Evolutionary conservation across 108 stramenopile genomes (phyloP), one percentile per base, ranked within the genome.

Genomic region (Pseudonitzschia multiseries): DNA sequence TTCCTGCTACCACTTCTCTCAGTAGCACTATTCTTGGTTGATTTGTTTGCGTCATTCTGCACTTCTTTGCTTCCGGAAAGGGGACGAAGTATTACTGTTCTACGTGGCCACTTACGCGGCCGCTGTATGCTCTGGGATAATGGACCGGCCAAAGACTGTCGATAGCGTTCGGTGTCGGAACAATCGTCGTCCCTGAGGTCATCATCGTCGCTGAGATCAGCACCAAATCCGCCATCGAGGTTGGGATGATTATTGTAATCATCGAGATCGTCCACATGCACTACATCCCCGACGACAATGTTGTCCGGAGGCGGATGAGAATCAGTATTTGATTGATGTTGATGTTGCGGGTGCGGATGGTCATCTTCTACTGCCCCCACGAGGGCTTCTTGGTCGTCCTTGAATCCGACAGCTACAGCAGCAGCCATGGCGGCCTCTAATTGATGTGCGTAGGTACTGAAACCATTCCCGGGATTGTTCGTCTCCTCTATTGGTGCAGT

Each of bases 121-220:
- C 57, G 57, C 26, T 59, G 57, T 0, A 26, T 15, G 26, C 26
- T 31, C 29, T 59, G 57, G 9, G 57, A 24, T 0, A 31, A 21
- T 4, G 1, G 15, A 59, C 57, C 57, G 26, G 6, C 0, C 26
- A 17, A 17, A 27, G 26, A 59, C 14, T 59, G 57, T 59, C 57
- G 57, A 59, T 59, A 59, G 0, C 26, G 57, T 59, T 59, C 57
- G 26, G 57, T 59, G 26, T 59, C 57, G 31, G 57, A 59, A 21
- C 57, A 59, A 26, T 59, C 57, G 26, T 59, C 57, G 57, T 59
- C 57, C 10, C 26, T 26, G 26, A 59, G 29, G 1, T 59, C 57
- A 4, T 31, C 26, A 59, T 59, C 57, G 57, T 59, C 57, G 15
- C 29, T 26, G 29, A 9, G 28, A 26, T 59, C 57, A 24, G 15